Evolutionary conservation across 164 flowering plant species (phyloP), one percentile per base, ranked within the genome.

Genomic region (Macadamia tetraphylla): DNA sequence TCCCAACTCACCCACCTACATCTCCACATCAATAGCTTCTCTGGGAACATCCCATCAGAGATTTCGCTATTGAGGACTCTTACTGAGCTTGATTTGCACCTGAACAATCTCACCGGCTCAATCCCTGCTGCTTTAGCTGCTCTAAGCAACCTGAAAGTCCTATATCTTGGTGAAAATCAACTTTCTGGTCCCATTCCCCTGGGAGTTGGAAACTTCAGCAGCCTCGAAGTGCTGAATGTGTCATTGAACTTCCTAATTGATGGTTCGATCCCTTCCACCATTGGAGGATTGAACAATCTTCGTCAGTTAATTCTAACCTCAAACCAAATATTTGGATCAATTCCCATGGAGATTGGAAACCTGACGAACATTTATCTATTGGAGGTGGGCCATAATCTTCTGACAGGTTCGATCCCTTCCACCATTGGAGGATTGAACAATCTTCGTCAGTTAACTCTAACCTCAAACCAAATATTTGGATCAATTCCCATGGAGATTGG

Each of bases 11-110:
- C 3, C 7, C 44, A 43, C 48, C 67, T 74, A 29, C 46, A 70
- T 29, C 15, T 74, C 7, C 31, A 65, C 29, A 1, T 3, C n/a
- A 71, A 71, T 51, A 5, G 29, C 1, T 35, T 75, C 49, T 55
- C 68, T 9, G 74, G 74, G 0, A 62, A 43, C 8, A 73, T 73
- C 44, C 76, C 72, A 43, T 18, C 64, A 17, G 76, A 73, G 44
- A 49, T 68, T 42, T 35, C 64, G 17, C 43, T 32, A 1, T 44
- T 73, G 23, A 52, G 31, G 4, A 6, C 42, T 30, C 64, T 75
- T 1, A 43, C 48, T 5, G 0, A 49, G 11, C 15, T 49, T 1
- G 1, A 49, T 49, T 49, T 49, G 8, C 11, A 49, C 53, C 2
- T 0, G 9, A 49, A 49, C 15, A 49, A 8, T 14, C 53, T 49